Evolutionary conservation across 2,329 filamentous ascomycete genomes (phyloP).

Genomic region (Paraphoma chrysanthemicola): DNA sequence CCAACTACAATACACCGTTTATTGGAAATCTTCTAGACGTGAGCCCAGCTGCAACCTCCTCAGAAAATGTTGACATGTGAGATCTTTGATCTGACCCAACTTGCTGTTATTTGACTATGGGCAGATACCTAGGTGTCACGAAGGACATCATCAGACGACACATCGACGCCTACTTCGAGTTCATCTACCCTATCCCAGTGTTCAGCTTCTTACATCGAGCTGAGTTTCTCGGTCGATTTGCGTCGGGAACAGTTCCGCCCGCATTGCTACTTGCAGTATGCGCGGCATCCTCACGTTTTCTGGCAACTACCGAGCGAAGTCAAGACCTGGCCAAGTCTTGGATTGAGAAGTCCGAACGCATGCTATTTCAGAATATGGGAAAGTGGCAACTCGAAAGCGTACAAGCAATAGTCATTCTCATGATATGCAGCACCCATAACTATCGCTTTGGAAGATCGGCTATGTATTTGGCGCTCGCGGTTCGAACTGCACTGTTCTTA

Average conservation of each 20-base stretch:
- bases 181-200: constrained; percentile 10
- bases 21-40: background rate
- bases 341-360: constrained; percentile 8
- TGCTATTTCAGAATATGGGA: constrained; percentile 8
- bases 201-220: constrained; percentile 15
- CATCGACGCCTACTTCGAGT: constrained; percentile 14
- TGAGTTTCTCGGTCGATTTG: constrained; percentile 8
- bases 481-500: constrained; percentile 3
- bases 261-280: constrained; percentile 12
- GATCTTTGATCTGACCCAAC: background rate
- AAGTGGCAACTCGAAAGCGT: background rate
- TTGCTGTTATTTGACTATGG: background rate
- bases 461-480: constrained; percentile 1
- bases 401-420: constrained; percentile 8
- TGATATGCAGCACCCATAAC: background rate
- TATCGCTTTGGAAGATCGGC: constrained; percentile 7
- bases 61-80: background rate
- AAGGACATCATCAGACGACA: constrained; percentile 3
- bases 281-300: constrained; percentile 8
- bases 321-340: constrained; percentile 1
- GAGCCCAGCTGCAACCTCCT: background rate
- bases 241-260: background rate
- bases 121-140: constrained; percentile 9
- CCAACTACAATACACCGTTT: background rate
- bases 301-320: background rate